A percentile compares a stretch with the other conserved stretches of the same genome.
phyloP scores from a whole-genome alignment of 1,284 basidiomycete species.

The Macrocystidia cucumis region DNA sequence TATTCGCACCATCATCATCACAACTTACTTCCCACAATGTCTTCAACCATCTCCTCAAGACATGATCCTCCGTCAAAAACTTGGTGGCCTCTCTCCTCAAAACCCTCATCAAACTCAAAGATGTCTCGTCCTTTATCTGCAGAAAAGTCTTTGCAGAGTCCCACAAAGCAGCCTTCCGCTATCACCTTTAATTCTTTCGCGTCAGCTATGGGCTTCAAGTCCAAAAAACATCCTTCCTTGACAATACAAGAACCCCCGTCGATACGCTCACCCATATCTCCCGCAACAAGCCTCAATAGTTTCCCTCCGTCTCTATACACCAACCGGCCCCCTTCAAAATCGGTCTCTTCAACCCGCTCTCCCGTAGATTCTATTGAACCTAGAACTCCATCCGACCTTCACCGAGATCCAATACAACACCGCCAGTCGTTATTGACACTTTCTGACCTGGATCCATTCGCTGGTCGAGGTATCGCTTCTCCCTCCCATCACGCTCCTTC shows the following conservation, averaged over 20 bases:
- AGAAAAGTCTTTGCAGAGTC: conserved; percentile 19
- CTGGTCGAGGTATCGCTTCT: conserved; percentile 36
- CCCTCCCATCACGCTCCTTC: conserved; percentile 31
- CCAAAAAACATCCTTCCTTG: conserved; percentile 46
- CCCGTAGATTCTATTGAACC: conserved; percentile 41
- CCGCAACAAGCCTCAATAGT: no score
- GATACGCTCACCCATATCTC: conserved; percentile 18
- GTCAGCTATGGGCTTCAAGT: conserved; percentile 53
- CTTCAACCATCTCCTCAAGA: conserved; percentile 19
- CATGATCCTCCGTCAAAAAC: conserved; percentile 24
- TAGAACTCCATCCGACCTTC: conserved; percentile 42
- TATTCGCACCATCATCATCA: conserved; percentile 3
- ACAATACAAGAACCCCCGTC: conserved; percentile 41
- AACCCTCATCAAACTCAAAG: conserved; percentile 9
- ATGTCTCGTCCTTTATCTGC: conserved; percentile 12
- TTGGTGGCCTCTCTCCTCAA: conserved; percentile 31
- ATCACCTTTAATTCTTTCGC: conserved; percentile 48
- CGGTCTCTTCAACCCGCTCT: conserved; percentile 42
- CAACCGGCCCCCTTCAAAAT: conserved; percentile 39
- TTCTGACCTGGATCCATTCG: conserved; percentile 57
- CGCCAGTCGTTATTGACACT: conserved; percentile 53
- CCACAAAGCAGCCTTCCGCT: conserved; percentile 20
- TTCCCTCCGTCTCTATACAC: conserved; percentile 13
- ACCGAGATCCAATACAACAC: conserved; percentile 15
- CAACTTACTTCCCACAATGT: conserved; percentile 14